A percentile compares a stretch with the other conserved stretches of the same genome.
phyloP scores from a whole-genome alignment of 306 rosid genomes.

The Lathyrus sativus region DNA sequence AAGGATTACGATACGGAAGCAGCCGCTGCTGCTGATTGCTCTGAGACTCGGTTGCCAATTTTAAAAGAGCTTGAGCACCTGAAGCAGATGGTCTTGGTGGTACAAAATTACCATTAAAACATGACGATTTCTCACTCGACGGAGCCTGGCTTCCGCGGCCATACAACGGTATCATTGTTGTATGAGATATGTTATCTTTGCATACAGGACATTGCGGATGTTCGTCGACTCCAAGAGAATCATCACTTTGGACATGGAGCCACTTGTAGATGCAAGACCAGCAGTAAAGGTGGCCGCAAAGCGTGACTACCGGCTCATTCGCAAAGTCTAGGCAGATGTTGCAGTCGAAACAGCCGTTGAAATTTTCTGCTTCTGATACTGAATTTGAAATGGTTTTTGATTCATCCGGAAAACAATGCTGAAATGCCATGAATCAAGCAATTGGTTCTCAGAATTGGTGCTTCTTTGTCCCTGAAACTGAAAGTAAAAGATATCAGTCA shows the following conservation, averaged over 20 bases:
- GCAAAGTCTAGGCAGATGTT: conserved; percentile 90
- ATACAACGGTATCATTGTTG: conserved; percentile 80
- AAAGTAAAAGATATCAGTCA: conserved; percentile 1
- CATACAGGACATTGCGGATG: conserved; percentile 95
- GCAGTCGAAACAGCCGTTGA: conserved; percentile 71
- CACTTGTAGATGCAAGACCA: conserved; percentile 97
- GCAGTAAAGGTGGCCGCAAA: conserved; percentile 95
- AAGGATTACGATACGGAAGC: conserved; percentile 77
- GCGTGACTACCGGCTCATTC: conserved; percentile 82
- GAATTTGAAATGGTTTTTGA: conserved; percentile 53
- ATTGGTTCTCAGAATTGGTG: conserved; percentile 24
- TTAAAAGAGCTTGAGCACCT: conserved; percentile 40
- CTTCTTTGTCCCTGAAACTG: conserved; percentile 38
- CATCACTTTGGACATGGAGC: conserved; percentile 79
- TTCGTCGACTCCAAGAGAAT: conserved; percentile 71
- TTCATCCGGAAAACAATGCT: conserved; percentile 53
- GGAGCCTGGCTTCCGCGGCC: conserved; percentile 72
- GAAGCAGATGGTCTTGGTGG: conserved; percentile 90
- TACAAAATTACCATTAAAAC: conserved; percentile 44
- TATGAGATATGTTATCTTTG: conserved; percentile 76
- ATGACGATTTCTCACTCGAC: conserved; percentile 44
- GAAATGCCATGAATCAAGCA: conserved; percentile 61
- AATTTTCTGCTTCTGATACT: conserved; percentile 50
- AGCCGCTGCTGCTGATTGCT: conserved; percentile 62
- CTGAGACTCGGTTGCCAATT: conserved; percentile 43